Percentiles rank a stretch among this genome's conserved stretches.
Conservation (phyloP, 2,329 filamentous ascomycete genomes). For the Nemania sp. region DNA sequence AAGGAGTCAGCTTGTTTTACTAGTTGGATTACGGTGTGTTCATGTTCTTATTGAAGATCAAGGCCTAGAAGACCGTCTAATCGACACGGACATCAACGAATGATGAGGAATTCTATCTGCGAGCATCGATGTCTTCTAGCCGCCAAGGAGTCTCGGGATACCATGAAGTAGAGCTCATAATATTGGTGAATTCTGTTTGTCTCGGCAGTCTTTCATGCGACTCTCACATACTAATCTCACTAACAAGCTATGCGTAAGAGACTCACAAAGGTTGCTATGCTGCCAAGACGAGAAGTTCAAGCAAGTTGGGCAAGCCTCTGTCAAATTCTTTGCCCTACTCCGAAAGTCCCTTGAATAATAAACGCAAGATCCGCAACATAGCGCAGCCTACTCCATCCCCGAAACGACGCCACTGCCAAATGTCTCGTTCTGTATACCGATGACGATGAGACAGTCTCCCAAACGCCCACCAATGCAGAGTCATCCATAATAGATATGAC, state of each 20-base stretch:
- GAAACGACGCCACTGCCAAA: slow-evolving; percentile 7
- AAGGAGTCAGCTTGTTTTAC: no score
- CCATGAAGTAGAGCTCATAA: not conserved
- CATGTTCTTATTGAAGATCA: no score
- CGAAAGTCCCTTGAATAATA: not conserved
- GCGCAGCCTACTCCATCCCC: not conserved
- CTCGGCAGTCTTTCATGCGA: not conserved
- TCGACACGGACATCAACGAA: no score
- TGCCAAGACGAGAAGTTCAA: not conserved
- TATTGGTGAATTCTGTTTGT: no score
- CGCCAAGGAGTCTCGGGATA: not conserved
- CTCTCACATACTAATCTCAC: slow-evolving; percentile 21
- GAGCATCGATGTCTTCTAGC: not conserved
- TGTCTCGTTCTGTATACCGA: slow-evolving; percentile 16
- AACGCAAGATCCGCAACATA: not conserved
- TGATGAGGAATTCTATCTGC: no score
- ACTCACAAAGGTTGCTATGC: no score
- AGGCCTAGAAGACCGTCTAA: no score
- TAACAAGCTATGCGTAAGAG: no score
- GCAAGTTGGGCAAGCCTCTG: not conserved
- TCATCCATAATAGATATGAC: not conserved
- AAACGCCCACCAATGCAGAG: slow-evolving; percentile 23
- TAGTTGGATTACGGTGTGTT: no score
- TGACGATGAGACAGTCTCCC: slow-evolving; percentile 7
- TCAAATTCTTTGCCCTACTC: not conserved